Evolutionary conservation across 129 eudicot species (phyloP).

Genomic region (Rutidosis leptorrhynchoides): DNA sequence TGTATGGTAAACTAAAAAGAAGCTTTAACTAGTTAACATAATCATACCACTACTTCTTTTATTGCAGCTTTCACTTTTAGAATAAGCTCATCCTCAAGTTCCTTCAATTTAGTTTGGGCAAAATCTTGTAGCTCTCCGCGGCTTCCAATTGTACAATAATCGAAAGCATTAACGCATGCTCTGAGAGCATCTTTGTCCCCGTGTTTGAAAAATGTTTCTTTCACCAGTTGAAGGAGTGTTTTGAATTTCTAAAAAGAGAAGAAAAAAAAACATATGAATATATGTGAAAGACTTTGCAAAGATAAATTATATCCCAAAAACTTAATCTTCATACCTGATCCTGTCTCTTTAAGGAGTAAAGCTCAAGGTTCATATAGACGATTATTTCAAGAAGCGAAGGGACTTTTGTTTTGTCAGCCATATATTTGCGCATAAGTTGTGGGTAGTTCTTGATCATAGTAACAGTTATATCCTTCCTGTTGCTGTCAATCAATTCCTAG

Average conservation of each 20-base stretch:
- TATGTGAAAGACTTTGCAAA: not conserved
- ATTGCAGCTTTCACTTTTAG: constrained; percentile 71
- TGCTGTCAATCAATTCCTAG: constrained; percentile 72
- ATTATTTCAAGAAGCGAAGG: constrained; percentile 73
- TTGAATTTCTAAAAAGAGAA: constrained; percentile 55
- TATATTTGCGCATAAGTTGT: constrained; percentile 78
- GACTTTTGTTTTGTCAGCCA: constrained; percentile 91
- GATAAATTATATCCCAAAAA: not conserved
- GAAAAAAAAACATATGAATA: not conserved
- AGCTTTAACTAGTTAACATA: constrained; percentile 1
- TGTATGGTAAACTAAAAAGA: not conserved
- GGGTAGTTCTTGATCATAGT: constrained; percentile 92
- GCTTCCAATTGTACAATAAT: constrained; percentile 70
- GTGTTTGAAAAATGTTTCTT: constrained; percentile 89
- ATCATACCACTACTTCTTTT: constrained; percentile 73
- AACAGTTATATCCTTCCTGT: constrained; percentile 60
- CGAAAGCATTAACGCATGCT: constrained; percentile 79
- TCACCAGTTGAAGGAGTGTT: constrained; percentile 63
- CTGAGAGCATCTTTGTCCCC: constrained; percentile 92
- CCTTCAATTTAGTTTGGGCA: constrained; percentile 71
- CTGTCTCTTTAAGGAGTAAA: constrained; percentile 90
- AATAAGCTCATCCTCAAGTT: constrained; percentile 78
- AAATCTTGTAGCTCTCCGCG: constrained; percentile 87
- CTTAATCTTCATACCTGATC: constrained; percentile 59
- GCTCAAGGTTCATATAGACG: constrained; percentile 74